Evolutionary conservation across 768 basidiomycete genomes (phyloP).

Genomic region (Kockovaella imperatae): DNA sequence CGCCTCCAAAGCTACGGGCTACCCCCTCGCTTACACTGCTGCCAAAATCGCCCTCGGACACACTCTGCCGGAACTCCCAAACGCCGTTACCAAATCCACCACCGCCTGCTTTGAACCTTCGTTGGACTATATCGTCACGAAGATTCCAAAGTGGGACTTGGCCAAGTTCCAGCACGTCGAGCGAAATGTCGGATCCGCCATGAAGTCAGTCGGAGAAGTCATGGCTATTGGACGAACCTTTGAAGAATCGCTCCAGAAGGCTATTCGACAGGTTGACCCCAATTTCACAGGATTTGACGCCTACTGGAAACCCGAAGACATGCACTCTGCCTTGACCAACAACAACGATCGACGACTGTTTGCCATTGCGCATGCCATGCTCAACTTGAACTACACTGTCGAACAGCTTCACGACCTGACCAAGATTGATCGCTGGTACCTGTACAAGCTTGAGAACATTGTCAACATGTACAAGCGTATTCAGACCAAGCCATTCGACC

Average conservation of each 20-base stretch:
- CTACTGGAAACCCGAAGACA: slow-evolving; percentile 77
- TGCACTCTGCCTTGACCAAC: slow-evolving; percentile 66
- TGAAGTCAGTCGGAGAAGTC: slow-evolving; percentile 99
- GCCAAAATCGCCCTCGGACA: slow-evolving; percentile 97
- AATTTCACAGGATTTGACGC: slow-evolving; percentile 94
- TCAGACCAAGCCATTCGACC: slow-evolving; percentile 61
- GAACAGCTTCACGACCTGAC: slow-evolving; percentile 86
- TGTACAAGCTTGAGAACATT: slow-evolving; percentile 98
- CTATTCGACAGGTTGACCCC: slow-evolving; percentile 94
- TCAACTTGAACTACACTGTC: slow-evolving; percentile 80
- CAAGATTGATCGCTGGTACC: slow-evolving; percentile 99
- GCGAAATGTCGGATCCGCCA: slow-evolving; percentile 88
- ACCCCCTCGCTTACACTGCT: slow-evolving; percentile 97
- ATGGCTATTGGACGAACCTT: slow-evolving; percentile 99
- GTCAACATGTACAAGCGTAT: slow-evolving; percentile 75
- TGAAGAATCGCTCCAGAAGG: slow-evolving; percentile 97
- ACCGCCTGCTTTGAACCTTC: slow-evolving; percentile 99
- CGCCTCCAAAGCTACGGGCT: slow-evolving; percentile 97
- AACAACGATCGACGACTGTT: slow-evolving; percentile 96
- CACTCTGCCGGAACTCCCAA: slow-evolving; percentile 93
- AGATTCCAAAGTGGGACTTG: slow-evolving; percentile 99
- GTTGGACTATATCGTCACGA: slow-evolving; percentile 97
- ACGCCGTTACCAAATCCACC: slow-evolving; percentile 98
- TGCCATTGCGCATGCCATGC: slow-evolving; percentile 96
- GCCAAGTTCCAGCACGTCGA: slow-evolving; percentile 95